phyloP scores from a whole-genome alignment of 192 early-diverging fungal species.

The Martensiomyces pterosporus region DNA sequence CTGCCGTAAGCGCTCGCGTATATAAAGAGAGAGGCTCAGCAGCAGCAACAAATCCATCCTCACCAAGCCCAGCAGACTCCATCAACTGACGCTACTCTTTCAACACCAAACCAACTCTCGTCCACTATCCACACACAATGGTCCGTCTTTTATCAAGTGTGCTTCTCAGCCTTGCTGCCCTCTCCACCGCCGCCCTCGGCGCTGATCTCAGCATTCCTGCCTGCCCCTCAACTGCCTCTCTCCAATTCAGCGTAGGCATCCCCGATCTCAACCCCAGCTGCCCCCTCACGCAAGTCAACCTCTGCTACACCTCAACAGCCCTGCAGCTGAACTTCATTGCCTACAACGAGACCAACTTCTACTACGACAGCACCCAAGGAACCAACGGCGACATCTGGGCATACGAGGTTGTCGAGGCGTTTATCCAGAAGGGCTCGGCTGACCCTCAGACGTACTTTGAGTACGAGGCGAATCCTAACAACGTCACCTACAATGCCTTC shows the following conservation, averaged over 20 bases:
- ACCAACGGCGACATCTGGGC: slow-evolving; percentile 13
- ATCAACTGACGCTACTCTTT: no score
- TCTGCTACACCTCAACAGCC: slow-evolving; percentile 6
- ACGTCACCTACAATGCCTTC: slow-evolving; percentile 13
- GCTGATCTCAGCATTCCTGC: slow-evolving; percentile 7
- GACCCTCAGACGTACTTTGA: slow-evolving; percentile 12
- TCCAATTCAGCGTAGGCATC: neutral
- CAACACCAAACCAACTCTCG: no score
- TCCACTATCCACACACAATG: no score
- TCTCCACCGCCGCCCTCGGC: neutral
- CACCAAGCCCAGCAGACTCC: no score
- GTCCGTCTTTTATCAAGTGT: neutral
- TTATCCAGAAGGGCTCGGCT: slow-evolving; percentile 6
- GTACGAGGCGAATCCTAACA: slow-evolving; percentile 11
- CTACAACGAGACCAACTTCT: slow-evolving; percentile 10
- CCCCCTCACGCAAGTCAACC: slow-evolving; percentile 1
- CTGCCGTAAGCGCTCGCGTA: no score
- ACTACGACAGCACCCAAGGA: slow-evolving; percentile 1
- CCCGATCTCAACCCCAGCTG: slow-evolving; percentile 4
- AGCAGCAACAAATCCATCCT: no score
- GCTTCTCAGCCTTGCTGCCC: neutral
- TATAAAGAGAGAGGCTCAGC: no score
- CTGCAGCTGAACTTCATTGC: slow-evolving; percentile 6
- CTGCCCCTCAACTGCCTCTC: slow-evolving; percentile 3
- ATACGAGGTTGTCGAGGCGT: slow-evolving; percentile 12